Base-by-base conservation (phyloP, 192 early-diverging fungal species). In the Backusella luteola region DNA sequence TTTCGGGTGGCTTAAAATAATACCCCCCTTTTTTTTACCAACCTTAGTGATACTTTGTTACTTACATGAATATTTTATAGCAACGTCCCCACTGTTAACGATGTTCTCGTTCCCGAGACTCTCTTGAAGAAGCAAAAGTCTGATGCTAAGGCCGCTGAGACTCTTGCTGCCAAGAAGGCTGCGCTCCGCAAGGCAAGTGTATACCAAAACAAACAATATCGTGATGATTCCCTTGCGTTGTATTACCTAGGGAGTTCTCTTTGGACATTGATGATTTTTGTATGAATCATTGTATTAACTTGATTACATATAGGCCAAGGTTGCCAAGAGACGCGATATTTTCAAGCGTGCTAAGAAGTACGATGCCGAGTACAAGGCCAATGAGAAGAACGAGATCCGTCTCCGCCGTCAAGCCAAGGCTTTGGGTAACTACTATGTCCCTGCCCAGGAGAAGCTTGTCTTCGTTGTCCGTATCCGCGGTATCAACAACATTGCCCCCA, bases 301-400 rank as follows among this genome's bases (percentile, higher is more conserved):
- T 63, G 26, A 29, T 35, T 69, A 26, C 19, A 23, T 34, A 44
- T 82, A 90, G 89, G 78, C 83, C 74, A 82, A 82, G 79, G 77
- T 80, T 49, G 77, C 87, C 80, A 94, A 95, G 89, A 94, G 96
- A 85, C 89, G 93, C 84, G 95, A 96, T 73, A 95, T 98, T 89
- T 98, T 98, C 95, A 98, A 98, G 93, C 96, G 97, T 81, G 98
- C 98, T 76, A 95, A 97, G 89, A 88, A 94, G 88, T 98, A 99
- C 90, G 94, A 96, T 84, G 92, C 94, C 85, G 97, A 99, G 90
- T 97, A 98, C 94, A 90, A 89, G 80, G 84, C 89, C 77, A 89
- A 90, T 80, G 98, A 98, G 92, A 86, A 90, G 63, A 88, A 95
- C 63, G 94, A 97, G 86, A 88, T 98, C 85, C 92, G 95, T 83